phyloP scores from a whole-genome alignment of 2,329 filamentous ascomycete genomes.

The Pestalotiopsis fici region DNA sequence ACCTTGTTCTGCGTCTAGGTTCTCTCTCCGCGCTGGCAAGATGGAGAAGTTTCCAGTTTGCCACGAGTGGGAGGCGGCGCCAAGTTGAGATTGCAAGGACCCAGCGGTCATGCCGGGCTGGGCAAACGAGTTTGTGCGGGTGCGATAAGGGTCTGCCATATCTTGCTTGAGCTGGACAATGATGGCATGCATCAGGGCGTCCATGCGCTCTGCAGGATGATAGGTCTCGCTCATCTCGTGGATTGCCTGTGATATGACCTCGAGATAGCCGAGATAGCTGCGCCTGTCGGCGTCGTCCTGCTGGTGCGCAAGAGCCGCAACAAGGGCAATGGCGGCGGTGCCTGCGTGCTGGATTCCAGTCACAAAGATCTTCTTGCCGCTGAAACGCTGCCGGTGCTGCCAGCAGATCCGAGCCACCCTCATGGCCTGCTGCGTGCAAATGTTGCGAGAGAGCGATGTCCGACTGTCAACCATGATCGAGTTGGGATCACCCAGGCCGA shows the following conservation, averaged over 20 bases:
- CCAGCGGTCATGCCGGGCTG: background rate
- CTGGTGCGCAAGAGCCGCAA: constrained; percentile 46
- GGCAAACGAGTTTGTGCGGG: constrained; percentile 11
- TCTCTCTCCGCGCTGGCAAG: constrained; percentile 31
- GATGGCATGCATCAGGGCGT: constrained; percentile 52
- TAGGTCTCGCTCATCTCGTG: constrained; percentile 54
- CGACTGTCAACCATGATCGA: constrained; percentile 40
- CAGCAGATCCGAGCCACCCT: constrained; percentile 54
- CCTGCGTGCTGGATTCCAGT: constrained; percentile 55
- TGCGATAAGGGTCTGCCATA: constrained; percentile 16
- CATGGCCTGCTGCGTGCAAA: constrained; percentile 57
- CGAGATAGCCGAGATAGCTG: constrained; percentile 47
- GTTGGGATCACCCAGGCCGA: constrained; percentile 31
- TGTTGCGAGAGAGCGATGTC: constrained; percentile 47
- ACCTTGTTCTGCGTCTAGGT: constrained; percentile 24
- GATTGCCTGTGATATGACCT: constrained; percentile 52
- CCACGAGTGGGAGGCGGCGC: background rate
- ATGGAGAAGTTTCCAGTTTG: constrained; percentile 18
- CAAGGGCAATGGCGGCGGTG: constrained; percentile 54
- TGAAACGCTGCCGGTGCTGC: constrained; percentile 54
- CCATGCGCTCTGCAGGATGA: constrained; percentile 55
- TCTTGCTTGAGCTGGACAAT: constrained; percentile 45
- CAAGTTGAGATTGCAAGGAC: background rate
- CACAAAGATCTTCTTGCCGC: constrained; percentile 50
- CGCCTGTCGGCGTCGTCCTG: constrained; percentile 35